Evolutionary conservation across 805 yeast species (phyloP).

Genomic region (Wickerhamiella kazuoi): DNA sequence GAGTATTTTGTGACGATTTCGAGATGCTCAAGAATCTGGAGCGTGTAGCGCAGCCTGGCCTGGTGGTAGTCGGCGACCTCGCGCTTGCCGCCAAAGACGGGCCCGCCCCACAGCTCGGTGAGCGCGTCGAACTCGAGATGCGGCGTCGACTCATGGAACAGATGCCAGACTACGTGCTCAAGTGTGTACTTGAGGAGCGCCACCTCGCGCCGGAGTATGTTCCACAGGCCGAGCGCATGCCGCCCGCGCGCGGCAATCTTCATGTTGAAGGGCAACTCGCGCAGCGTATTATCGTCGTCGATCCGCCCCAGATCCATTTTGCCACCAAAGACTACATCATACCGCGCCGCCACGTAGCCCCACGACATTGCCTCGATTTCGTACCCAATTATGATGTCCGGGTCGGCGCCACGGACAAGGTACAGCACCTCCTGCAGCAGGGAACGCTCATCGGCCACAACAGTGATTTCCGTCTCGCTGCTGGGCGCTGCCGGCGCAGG

Average conservation of each 20-base stretch:
- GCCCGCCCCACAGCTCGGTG: slow-evolving; percentile 28
- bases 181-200: slow-evolving; percentile 50
- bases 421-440: slow-evolving; percentile 39
- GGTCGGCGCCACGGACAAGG: slow-evolving; percentile 49
- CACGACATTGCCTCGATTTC: slow-evolving; percentile 69
- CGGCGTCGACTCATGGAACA: slow-evolving; percentile 53
- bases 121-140: slow-evolving; percentile 33
- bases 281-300: not conserved
- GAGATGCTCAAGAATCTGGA: slow-evolving; percentile 35
- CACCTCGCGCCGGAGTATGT: slow-evolving; percentile 46
- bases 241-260: slow-evolving; percentile 37
- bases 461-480: too few species aligned
- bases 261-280: not conserved
- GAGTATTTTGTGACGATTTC: slow-evolving; percentile 55
- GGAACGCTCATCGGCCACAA: slow-evolving; percentile 36
- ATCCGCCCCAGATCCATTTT: slow-evolving; percentile 10
- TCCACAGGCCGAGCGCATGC: slow-evolving; percentile 74
- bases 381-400: slow-evolving; percentile 75
- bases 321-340: slow-evolving; percentile 4
- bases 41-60: slow-evolving; percentile 28
- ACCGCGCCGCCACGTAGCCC: slow-evolving; percentile 73
- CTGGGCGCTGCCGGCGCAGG: too few species aligned
- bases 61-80: slow-evolving; percentile 29
- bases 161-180: slow-evolving; percentile 56
- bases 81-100: slow-evolving; percentile 15